These are phyloP conservation scores for Epicoccum nigrum DNA, from an alignment of 2,329 filamentous ascomycete species.

Conservation along the genomic window DNA sequence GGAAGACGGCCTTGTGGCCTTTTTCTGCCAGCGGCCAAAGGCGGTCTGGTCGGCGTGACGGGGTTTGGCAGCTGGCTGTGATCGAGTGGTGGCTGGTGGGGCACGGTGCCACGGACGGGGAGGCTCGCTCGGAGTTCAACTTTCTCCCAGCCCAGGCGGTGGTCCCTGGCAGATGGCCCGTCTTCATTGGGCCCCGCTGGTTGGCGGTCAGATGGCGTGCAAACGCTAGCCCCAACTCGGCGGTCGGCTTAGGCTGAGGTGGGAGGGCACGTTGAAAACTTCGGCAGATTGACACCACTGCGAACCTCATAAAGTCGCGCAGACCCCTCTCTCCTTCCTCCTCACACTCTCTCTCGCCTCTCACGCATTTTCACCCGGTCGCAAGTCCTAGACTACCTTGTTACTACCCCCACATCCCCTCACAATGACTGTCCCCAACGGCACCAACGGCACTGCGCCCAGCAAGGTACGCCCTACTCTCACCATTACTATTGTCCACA, in stretches of 20 bases:
- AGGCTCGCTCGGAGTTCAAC: background rate
- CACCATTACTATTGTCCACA: constrained; percentile 1
- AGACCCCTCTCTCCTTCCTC: constrained; percentile 31
- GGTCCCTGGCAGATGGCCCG: background rate
- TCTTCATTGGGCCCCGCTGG: constrained; percentile 28
- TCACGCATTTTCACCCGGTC: constrained; percentile 38
- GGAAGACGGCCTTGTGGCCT: constrained; percentile 5
- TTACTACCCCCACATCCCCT: constrained; percentile 14
- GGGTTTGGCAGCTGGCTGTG: no score
- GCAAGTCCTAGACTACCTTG: constrained; percentile 48
- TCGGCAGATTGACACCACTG: constrained; percentile 34
- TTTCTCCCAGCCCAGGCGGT: constrained; percentile 22
- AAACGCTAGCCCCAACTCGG: constrained; percentile 7
- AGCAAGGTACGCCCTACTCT: constrained; percentile 32
- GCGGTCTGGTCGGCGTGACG: constrained; percentile 1
- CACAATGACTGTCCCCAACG: constrained; percentile 38
- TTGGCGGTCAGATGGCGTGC: constrained; percentile 11
- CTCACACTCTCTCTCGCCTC: constrained; percentile 28
- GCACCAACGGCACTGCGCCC: constrained; percentile 23
- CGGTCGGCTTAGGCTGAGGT: constrained; percentile 15
- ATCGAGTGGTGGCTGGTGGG: constrained; percentile 4
- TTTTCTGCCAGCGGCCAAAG: constrained; percentile 13
- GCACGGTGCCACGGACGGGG: no score
- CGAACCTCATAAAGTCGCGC: constrained; percentile 38
- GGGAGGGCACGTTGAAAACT: constrained; percentile 35